A percentile compares a stretch with the other conserved stretches of the same genome.
These are phyloP conservation scores for Niebla homalea DNA, from an alignment of 495 filamentous ascomycete species.

Conservation along the genomic window DNA sequence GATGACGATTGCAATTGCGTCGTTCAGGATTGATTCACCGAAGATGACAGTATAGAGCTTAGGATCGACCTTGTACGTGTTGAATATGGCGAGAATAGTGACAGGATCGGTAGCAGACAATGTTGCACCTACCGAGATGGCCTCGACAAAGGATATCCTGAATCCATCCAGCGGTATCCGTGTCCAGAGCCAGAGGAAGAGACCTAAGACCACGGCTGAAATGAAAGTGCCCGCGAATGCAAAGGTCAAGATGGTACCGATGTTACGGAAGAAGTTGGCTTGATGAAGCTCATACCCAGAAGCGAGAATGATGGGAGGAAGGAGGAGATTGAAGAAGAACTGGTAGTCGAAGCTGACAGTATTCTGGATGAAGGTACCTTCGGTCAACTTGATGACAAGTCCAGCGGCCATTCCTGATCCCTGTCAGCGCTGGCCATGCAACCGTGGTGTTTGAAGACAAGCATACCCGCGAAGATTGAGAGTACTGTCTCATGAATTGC, in stretches of 20 bases:
- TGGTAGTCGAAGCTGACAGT: conserved; percentile 94
- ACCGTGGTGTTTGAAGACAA: conserved; percentile 1
- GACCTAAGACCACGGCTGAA: conserved; percentile 80
- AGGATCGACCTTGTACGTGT: conserved; percentile 95
- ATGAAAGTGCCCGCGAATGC: conserved; percentile 96
- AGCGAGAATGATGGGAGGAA: conserved; percentile 92
- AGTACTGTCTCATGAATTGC: conserved; percentile 96
- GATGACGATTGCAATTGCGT: conserved; percentile 94
- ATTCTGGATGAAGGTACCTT: conserved; percentile 67
- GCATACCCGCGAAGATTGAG: conserved; percentile 88
- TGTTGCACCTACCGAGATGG: conserved; percentile 88
- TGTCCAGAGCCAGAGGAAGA: conserved; percentile 80
- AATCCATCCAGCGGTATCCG: conserved; percentile 73
- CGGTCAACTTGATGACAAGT: conserved; percentile 68
- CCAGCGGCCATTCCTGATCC: conserved; percentile 84
- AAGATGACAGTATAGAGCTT: conserved; percentile 98
- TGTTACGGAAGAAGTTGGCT: conserved; percentile 96
- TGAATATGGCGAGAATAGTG: conserved; percentile 96
- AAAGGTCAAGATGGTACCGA: conserved; percentile 96
- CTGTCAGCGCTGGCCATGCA: conserved; percentile 5
- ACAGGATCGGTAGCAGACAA: conserved; percentile 94
- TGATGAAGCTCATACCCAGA: conserved; percentile 97
- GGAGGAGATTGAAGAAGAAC: conserved; percentile 96
- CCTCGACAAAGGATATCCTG: conserved; percentile 80
- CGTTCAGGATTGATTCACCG: conserved; percentile 94